phyloP scores from a whole-genome alignment of 441 rosid genomes.

The California macrophylla region DNA sequence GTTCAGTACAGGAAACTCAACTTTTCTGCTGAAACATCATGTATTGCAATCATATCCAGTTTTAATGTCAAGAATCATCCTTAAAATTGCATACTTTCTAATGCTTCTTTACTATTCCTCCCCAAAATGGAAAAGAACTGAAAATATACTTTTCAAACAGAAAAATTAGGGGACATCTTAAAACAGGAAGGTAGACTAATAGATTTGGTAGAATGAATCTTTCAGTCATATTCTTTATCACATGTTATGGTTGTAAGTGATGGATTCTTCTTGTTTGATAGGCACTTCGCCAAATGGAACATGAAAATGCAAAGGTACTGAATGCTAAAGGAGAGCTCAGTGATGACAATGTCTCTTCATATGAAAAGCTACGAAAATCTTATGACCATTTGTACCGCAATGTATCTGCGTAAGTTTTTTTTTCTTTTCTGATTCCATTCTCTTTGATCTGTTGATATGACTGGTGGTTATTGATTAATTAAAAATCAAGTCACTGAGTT shows the following conservation, averaged over 20 bases:
- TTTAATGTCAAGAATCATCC: neutral
- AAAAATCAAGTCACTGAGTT: neutral
- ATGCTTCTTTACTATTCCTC: neutral
- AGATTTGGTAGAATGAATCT: neutral
- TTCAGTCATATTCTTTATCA: constrained; percentile 12
- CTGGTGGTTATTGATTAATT: neutral
- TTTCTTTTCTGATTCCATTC: constrained; percentile 22
- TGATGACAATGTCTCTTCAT: constrained; percentile 77
- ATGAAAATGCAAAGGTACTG: constrained; percentile 84
- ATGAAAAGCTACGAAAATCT: constrained; percentile 95
- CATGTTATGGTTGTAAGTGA: constrained; percentile 1
- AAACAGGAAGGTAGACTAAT: neutral
- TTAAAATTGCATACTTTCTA: neutral
- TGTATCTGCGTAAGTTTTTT: constrained; percentile 74
- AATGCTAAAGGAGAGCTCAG: constrained; percentile 96
- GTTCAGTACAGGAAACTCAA: neutral
- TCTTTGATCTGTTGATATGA: constrained; percentile 17
- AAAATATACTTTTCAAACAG: neutral
- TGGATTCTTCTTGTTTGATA: constrained; percentile 20
- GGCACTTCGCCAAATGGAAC: constrained; percentile 95
- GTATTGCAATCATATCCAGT: neutral
- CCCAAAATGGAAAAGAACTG: neutral
- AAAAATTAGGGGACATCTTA: neutral
- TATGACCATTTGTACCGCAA: constrained; percentile 87
- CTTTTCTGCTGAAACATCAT: neutral